These are phyloP conservation scores for Herpetomonas muscarum DNA, from an alignment of 208 protist species.

Conservation along the genomic window DNA sequence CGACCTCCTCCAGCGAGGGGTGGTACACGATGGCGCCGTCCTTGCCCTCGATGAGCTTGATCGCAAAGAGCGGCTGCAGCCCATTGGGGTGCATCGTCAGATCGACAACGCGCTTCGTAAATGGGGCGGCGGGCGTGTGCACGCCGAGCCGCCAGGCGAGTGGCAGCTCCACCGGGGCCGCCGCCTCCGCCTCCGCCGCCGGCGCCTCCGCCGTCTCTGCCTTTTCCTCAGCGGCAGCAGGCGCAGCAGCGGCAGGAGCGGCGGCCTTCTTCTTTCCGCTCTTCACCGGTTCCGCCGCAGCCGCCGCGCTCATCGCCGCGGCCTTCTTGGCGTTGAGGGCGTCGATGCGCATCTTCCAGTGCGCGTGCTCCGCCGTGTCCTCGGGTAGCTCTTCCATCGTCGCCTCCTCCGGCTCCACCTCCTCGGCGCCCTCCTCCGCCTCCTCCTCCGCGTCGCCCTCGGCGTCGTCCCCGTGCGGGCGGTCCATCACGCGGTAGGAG, in stretches of 20 bases:
- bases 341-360: constrained; percentile 47
- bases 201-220: constrained; percentile 14
- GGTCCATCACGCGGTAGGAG: constrained; percentile 32
- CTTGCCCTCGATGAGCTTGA: constrained; percentile 57
- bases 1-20: constrained; percentile 69
- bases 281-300: constrained; percentile 12
- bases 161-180: constrained; percentile 23
- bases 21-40: constrained; percentile 47
- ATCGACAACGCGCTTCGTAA: constrained; percentile 66
- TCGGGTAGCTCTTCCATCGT: constrained; percentile 60
- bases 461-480: background rate
- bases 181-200: constrained; percentile 7
- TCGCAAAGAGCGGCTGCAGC: constrained; percentile 77
- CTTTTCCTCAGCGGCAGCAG: constrained; percentile 10
- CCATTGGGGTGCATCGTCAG: constrained; percentile 70
- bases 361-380: constrained; percentile 52
- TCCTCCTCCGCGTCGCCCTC: constrained; percentile 3
- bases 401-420: constrained; percentile 17
- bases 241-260: constrained; percentile 4
- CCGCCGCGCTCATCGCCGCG: background rate
- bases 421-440: background rate
- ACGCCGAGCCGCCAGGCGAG: constrained; percentile 63
- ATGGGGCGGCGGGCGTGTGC: constrained; percentile 40
- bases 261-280: constrained; percentile 10
- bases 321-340: background rate